These are phyloP conservation scores for Ustilago cynodontis DNA, from an alignment of 1,284 basidiomycete genomes.

Conservation along the genomic window DNA sequence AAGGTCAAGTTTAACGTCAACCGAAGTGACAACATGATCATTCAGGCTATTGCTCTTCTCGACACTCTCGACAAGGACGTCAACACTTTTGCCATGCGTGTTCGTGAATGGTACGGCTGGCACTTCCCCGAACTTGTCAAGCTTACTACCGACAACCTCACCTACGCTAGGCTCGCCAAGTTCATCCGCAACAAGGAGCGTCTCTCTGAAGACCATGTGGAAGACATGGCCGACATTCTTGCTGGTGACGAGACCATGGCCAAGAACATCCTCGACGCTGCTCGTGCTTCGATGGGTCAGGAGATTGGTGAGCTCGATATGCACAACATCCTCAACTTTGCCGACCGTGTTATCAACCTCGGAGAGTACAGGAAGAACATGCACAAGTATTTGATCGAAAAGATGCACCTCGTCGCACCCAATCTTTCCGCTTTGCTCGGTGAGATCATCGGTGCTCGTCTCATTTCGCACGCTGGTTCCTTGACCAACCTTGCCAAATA, in stretches of 20 bases:
- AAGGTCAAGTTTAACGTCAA: constrained; percentile 99
- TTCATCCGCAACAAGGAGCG: constrained; percentile 88
- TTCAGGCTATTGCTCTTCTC: constrained; percentile 97
- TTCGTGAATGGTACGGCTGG: constrained; percentile 99
- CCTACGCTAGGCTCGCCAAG: constrained; percentile 88
- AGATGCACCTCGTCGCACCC: constrained; percentile 98
- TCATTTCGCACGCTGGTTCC: constrained; percentile 98
- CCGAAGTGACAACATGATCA: constrained; percentile 99
- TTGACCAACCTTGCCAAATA: constrained; percentile 98
- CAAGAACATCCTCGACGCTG: constrained; percentile 93
- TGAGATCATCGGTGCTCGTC: constrained; percentile 91
- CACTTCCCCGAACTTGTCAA: constrained; percentile 98
- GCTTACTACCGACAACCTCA: constrained; percentile 93
- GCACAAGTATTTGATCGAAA: constrained; percentile 89
- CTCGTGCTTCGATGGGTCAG: constrained; percentile 94
- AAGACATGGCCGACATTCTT: constrained; percentile 84
- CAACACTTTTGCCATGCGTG: constrained; percentile 98
- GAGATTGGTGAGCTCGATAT: constrained; percentile 93
- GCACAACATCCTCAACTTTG: constrained; percentile 95
- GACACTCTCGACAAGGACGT: constrained; percentile 99
- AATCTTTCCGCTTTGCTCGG: constrained; percentile 90
- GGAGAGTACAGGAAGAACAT: constrained; percentile 94
- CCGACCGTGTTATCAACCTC: constrained; percentile 88
- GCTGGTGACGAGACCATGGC: constrained; percentile 89
- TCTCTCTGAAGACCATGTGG: constrained; percentile 78